Evolutionary conservation across 805 yeast genomes (phyloP).

Genomic region (Yamadazyma ubonensis): DNA sequence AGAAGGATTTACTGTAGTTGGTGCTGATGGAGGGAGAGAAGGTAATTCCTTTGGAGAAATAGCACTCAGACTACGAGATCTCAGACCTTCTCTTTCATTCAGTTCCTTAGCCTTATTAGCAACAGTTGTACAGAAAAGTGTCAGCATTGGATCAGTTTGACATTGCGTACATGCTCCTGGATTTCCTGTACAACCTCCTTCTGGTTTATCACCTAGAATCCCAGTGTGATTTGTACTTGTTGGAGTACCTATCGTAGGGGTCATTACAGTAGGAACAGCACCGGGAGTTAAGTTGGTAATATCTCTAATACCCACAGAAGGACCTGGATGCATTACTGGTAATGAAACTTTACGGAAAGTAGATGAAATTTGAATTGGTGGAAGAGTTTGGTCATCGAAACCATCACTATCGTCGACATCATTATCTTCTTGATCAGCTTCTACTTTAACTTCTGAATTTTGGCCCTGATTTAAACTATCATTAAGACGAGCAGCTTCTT

Average conservation of each 20-base stretch:
- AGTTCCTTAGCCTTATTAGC: slow-evolving; percentile 50
- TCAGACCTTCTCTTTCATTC: slow-evolving; percentile 11
- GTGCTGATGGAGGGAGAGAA: slow-evolving; percentile 19
- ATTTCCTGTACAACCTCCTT: slow-evolving; percentile 69
- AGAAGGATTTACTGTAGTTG: slow-evolving; percentile 16
- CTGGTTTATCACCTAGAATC: not conserved
- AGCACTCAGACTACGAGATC: slow-evolving; percentile 4
- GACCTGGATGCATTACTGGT: slow-evolving; percentile 66
- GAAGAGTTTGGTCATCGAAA: slow-evolving; percentile 33
- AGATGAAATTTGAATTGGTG: slow-evolving; percentile 35
- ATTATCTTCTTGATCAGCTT: slow-evolving; percentile 15
- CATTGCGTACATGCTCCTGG: slow-evolving; percentile 88
- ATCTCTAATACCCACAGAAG: slow-evolving; percentile 51
- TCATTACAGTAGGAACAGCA: slow-evolving; percentile 35
- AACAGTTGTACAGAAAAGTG: slow-evolving; percentile 82
- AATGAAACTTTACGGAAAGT: slow-evolving; percentile 39
- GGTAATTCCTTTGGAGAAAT: slow-evolving; percentile 8
- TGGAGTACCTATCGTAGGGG: slow-evolving; percentile 13
- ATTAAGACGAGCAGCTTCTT: slow-evolving; percentile 45
- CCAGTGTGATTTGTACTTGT: slow-evolving; percentile 11
- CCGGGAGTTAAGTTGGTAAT: slow-evolving; percentile 41
- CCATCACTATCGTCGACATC: slow-evolving; percentile 28
- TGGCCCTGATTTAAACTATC: slow-evolving; percentile 20
- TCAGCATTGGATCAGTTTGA: slow-evolving; percentile 82
- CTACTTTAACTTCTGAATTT: slow-evolving; percentile 9